phyloP scores from a whole-genome alignment of 805 yeast species.

The Starmerella bombicola region DNA sequence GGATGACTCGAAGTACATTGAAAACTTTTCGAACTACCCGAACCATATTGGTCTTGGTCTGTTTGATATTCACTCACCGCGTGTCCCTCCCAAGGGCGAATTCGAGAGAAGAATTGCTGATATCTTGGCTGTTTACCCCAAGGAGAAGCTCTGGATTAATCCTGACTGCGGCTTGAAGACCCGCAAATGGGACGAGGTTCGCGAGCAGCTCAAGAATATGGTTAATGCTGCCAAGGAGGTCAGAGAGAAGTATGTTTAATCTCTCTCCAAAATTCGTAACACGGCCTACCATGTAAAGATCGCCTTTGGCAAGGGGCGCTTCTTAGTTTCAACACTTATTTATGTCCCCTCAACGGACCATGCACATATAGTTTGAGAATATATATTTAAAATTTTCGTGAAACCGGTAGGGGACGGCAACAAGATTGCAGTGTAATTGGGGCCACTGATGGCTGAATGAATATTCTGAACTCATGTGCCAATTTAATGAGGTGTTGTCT shows the following conservation, averaged over 20 bases:
- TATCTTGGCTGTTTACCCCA: slow-evolving; percentile 93
- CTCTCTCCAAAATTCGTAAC: slow-evolving; percentile 4
- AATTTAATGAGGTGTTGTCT: not conserved
- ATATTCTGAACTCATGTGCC: not conserved
- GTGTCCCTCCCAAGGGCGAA: slow-evolving; percentile 97
- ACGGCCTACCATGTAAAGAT: too few relatives aligned
- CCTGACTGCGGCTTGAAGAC: slow-evolving; percentile 99
- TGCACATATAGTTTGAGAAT: slow-evolving; percentile 17
- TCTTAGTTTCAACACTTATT: slow-evolving; percentile 22
- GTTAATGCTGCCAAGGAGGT: slow-evolving; percentile 96
- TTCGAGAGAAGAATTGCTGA: slow-evolving; percentile 86
- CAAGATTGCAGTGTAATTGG: too few relatives aligned
- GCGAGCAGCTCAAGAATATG: slow-evolving; percentile 91
- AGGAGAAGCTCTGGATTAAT: slow-evolving; percentile 98
- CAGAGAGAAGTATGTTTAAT: slow-evolving; percentile 46
- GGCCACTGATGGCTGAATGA: too few relatives aligned
- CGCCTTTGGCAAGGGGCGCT: too few relatives aligned
- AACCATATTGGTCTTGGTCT: slow-evolving; percentile 99
- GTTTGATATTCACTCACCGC: slow-evolving; percentile 98
- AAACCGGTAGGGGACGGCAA: too few relatives aligned
- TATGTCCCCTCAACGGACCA: slow-evolving; percentile 25
- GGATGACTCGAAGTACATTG: slow-evolving; percentile 96
- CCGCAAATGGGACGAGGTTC: slow-evolving; percentile 98
- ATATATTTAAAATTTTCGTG: too few relatives aligned
- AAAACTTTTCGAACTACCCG: slow-evolving; percentile 96